Base-by-base conservation (phyloP, 331 rosid species). In the Malus hybrid region DNA sequence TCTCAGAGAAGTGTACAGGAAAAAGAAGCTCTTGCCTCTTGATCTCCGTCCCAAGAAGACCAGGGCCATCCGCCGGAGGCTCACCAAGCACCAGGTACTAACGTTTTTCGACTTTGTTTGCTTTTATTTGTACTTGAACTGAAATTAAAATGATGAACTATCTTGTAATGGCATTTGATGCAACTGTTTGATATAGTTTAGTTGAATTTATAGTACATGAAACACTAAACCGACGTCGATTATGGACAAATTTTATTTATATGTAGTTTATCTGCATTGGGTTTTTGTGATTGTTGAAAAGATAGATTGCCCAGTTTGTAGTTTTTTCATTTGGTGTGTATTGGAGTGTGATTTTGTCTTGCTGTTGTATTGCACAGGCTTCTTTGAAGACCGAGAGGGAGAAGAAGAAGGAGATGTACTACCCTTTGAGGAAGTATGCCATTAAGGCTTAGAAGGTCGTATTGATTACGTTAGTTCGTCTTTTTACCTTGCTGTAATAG, bases 41-140 rank as follows among this genome's bases (percentile, higher is more conserved):
- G 99, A 94, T 89, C 94, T 92, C 52, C 96, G 97, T 58, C 97
- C 97, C 15, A 94, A 94, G 91, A 94, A 94, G 85, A 92, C 97
- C 75, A 85, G 97, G 79, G 97, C 97, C 62, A 94, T 92, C 58
- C 93, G 97, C 74, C 84, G 93, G 67, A 89, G 90, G 86, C 97
- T 94, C 30, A 94, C 97, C 77, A 94, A 90, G 85, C 97, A 90
- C 79, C 99, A 94, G 90, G 99, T 94, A 82, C 57, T 61, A 28
- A 63, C 6, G 1, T 56, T 56, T 34, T 34, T n/a, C 10, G 10
- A 16, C 3, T 52, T 52, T 4, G 1, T 1, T 34, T 46, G 48
- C 7, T 60, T 11, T 50, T 19, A 11, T 29, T 65, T 57, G 0
- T 19, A 6, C 0, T 36, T 78, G 36, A 28, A 6, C 70, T 5